Conservation (phyloP, 1,139 yeast species). For the Eremothecium gossypii region DNA sequence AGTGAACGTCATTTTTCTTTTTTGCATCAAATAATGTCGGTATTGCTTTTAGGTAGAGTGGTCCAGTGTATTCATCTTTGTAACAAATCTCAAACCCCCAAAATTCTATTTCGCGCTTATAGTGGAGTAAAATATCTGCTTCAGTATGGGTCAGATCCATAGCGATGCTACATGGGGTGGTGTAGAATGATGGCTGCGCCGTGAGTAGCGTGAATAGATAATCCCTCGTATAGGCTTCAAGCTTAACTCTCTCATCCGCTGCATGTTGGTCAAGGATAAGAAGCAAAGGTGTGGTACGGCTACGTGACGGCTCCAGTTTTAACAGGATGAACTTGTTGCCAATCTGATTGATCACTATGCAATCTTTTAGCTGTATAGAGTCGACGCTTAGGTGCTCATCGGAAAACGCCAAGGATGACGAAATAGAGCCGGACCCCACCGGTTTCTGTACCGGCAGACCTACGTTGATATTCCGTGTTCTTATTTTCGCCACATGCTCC, state of each 20-base stretch:
- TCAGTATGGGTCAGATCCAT: conserved; percentile 30
- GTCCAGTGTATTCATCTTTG: conserved; percentile 1
- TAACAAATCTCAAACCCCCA: conserved; percentile 37
- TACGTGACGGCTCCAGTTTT: conserved; percentile 12
- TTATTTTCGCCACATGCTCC: neutral
- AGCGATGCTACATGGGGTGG: conserved; percentile 7
- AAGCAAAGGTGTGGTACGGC: conserved; percentile 18
- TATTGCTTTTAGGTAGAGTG: conserved; percentile 31
- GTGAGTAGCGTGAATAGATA: conserved; percentile 7
- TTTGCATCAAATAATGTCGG: conserved; percentile 36
- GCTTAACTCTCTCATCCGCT: conserved; percentile 56
- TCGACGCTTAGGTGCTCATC: neutral
- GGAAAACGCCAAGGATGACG: neutral
- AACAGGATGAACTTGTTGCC: conserved; percentile 51
- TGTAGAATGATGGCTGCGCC: neutral
- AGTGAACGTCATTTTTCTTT: conserved; percentile 22
- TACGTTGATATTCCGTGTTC: neutral
- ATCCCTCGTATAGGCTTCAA: conserved; percentile 40
- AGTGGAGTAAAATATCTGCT: conserved; percentile 27
- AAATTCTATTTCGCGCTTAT: conserved; percentile 27
- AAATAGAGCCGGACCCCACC: neutral
- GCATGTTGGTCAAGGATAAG: conserved; percentile 68
- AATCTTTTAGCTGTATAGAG: neutral
- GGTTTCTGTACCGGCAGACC: neutral
- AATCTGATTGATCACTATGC: conserved; percentile 41